Percentiles rank a stretch among this genome's conserved stretches.
Evolutionary conservation across 768 basidiomycete genomes (phyloP).

Genomic region (Tricholoma sp.): DNA sequence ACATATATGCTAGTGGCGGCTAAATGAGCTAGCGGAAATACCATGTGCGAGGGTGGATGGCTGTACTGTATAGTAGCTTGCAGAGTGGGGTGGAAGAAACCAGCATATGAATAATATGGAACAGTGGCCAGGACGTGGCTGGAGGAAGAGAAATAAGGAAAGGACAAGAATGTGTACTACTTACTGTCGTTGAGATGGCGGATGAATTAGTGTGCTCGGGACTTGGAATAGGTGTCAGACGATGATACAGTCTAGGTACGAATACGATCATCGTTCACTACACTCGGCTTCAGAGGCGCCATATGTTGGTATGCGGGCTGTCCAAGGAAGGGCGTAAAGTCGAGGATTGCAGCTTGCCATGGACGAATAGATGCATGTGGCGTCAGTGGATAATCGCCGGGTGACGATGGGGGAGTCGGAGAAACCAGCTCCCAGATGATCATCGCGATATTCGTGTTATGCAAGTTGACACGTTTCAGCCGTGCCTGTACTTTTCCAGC

Average conservation of each 20-base stretch:
- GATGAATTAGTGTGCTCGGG: too few relatives aligned
- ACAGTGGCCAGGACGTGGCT: too few relatives aligned
- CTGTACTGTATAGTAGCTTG: too few relatives aligned
- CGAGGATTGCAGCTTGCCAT: constrained; percentile 52
- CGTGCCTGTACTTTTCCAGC: constrained; percentile 24
- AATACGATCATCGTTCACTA: constrained; percentile 56
- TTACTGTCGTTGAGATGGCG: too few relatives aligned
- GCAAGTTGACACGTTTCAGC: constrained; percentile 37
- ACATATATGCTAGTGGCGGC: too few relatives aligned
- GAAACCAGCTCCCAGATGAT: constrained; percentile 38
- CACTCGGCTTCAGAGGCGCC: constrained; percentile 36
- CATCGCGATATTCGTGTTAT: constrained; percentile 45
- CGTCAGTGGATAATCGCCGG: background rate
- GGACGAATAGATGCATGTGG: constrained; percentile 27
- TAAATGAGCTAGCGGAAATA: too few relatives aligned
- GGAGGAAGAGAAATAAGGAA: too few relatives aligned
- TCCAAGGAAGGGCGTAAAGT: constrained; percentile 48
- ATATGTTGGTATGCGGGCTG: constrained; percentile 45
- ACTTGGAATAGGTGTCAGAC: constrained; percentile 10
- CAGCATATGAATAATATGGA: too few relatives aligned
- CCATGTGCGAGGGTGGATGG: too few relatives aligned
- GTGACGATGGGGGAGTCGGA: constrained; percentile 16
- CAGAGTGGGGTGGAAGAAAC: too few relatives aligned
- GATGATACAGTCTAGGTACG: constrained; percentile 65
- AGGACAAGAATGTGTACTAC: too few relatives aligned